Conservation (phyloP, 2,329 filamentous ascomycete genomes). For the Chaetomium strumarium region DNA sequence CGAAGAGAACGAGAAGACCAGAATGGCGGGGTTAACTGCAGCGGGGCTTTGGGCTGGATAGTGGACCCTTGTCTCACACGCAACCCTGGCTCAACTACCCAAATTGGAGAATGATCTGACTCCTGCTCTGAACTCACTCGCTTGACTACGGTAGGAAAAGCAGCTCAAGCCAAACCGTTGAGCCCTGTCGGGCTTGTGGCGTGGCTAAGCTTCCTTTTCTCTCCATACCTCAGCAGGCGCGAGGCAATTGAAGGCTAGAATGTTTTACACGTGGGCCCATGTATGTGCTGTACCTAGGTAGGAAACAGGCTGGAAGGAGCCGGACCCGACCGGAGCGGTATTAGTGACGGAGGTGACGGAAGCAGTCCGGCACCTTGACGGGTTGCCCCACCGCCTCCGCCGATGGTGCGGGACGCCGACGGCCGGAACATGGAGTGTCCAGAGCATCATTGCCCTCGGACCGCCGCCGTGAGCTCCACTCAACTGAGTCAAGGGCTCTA, state of each 20-base stretch:
- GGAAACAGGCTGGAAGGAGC: not conserved
- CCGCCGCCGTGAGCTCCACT: not conserved
- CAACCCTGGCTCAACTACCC: slow-evolving; percentile 1
- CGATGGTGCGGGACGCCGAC: not conserved
- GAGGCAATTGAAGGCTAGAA: not conserved
- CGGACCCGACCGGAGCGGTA: not conserved
- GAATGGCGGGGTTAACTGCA: slow-evolving; percentile 11
- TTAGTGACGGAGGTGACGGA: not conserved
- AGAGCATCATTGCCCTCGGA: not conserved
- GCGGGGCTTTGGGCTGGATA: not conserved
- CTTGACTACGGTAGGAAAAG: not conserved
- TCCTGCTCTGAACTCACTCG: not conserved
- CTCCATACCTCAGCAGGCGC: not conserved
- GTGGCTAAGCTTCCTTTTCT: not conserved
- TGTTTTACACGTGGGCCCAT: slow-evolving; percentile 2
- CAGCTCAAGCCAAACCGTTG: not conserved
- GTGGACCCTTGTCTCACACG: slow-evolving; percentile 4
- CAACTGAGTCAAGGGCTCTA: too few species aligned
- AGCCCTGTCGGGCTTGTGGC: not conserved
- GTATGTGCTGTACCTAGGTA: not conserved
- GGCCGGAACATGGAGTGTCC: not conserved
- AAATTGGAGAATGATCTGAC: slow-evolving; percentile 10
- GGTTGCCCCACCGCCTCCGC: not conserved
- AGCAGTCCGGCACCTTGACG: slow-evolving; percentile 2
- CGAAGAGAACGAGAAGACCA: not conserved